Evolutionary conservation across 805 yeast genomes (phyloP), one percentile per base, ranked within the genome.

Genomic region (Wickerhamomyces pijperi): DNA sequence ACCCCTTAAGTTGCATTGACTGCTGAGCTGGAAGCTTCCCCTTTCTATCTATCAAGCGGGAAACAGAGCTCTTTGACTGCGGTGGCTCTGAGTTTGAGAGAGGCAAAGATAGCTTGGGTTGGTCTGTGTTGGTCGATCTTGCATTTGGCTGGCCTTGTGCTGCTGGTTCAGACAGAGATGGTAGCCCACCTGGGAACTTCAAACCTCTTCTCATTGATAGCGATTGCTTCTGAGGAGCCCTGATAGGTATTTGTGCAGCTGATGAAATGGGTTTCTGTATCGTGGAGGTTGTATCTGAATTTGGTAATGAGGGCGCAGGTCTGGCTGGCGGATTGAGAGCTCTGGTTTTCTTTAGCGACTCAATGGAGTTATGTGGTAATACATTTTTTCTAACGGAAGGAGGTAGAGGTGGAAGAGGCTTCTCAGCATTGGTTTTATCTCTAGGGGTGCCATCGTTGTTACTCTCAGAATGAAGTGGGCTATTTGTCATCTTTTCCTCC

Each of bases 151-250:
- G n/a, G n/a, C n/a, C n/a, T n/a, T n/a, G n/a, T n/a, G n/a, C n/a
- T n/a, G n/a, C n/a, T n/a, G n/a, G n/a, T n/a, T n/a, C n/a, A n/a
- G 51, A 39, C 31, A 45, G 64, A 67, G 51, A 56, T 68, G 52
- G 95, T 87, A 44, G 81, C 75, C 76, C 65, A 76, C 64, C 85
- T 86, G 95, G 87, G 74, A 97, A 68, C 74, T 60, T 62, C 76
- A 67, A 83, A 71, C 80, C 94, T 88, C 77, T 72, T 80, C 70
- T 77, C 82, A 50, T 84, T 79, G 60, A 95, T 82, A 53, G 71
- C 78, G 47, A 90, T 76, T 65, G 95, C 78, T 45, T 70, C 70
- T 67, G 79, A 77, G 92, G 82, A 84, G 73, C 43, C 32, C 58
- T 48, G 75, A 83, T 74, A 73, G 94, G 71, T 75, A 85, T 60